phyloP scores from a whole-genome alignment of 257 asterid genomes.

The Craterostigma plantagineum region DNA sequence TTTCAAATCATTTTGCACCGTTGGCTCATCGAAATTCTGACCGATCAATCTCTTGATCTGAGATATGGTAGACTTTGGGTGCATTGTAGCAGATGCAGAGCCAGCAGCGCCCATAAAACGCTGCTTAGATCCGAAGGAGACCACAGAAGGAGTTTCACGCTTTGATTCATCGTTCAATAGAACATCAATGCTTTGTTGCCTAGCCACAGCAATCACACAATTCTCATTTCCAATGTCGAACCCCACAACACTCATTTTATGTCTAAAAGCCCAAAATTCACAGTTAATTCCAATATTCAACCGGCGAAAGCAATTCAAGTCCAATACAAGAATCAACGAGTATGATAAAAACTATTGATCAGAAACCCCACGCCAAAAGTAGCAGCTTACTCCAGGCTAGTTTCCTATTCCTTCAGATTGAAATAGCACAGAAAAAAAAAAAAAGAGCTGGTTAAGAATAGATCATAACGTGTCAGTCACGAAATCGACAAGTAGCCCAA shows the following conservation, averaged over 20 bases:
- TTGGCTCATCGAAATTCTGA: constrained; percentile 32
- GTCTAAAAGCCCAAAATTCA: background rate
- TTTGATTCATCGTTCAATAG: constrained; percentile 78
- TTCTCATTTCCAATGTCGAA: constrained; percentile 91
- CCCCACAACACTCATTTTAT: constrained; percentile 68
- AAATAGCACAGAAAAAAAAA: too few species aligned
- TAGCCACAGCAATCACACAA: constrained; percentile 79
- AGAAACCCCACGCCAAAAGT: too few species aligned
- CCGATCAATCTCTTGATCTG: constrained; percentile 90
- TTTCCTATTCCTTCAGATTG: too few species aligned
- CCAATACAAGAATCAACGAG: background rate
- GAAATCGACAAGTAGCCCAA: too few species aligned
- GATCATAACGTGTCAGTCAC: too few species aligned
- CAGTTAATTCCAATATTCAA: constrained; percentile 10
- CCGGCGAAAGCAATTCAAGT: constrained; percentile 9
- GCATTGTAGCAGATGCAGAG: constrained; percentile 84
- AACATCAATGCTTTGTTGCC: constrained; percentile 76
- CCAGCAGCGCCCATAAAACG: constrained; percentile 84
- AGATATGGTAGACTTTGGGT: constrained; percentile 80
- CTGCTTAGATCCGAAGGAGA: constrained; percentile 87
- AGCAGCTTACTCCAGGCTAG: too few species aligned
- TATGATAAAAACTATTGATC: too few species aligned
- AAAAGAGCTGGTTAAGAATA: too few species aligned
- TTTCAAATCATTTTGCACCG: constrained; percentile 58
- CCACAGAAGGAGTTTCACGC: constrained; percentile 78